Conservation (phyloP, 2,329 filamentous ascomycete species). For the Truncatella angustata region DNA sequence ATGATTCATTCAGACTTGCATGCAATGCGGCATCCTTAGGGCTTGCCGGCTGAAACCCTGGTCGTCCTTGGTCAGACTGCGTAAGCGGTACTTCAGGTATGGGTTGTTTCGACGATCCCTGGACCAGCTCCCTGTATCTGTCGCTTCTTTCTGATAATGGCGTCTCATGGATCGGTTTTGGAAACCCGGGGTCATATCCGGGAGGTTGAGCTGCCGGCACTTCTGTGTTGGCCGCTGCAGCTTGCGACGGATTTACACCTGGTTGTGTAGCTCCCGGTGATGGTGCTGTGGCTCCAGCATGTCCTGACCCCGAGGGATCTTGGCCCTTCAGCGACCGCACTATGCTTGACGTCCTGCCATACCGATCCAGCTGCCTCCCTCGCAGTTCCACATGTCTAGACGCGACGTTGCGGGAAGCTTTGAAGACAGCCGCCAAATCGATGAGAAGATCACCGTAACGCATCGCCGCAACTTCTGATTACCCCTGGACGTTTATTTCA, state of each 20-base stretch:
- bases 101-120: background rate
- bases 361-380: slow-evolving; percentile 51
- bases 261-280: background rate
- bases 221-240: background rate
- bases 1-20: background rate
- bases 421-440: slow-evolving; percentile 69
- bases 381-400: slow-evolving; percentile 60
- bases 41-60: background rate
- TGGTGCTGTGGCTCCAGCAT: background rate
- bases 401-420: slow-evolving; percentile 67
- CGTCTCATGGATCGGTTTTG: background rate
- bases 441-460: slow-evolving; percentile 63
- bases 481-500: slow-evolving; percentile 2
- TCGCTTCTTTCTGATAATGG: background rate
- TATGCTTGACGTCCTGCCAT: slow-evolving; percentile 45
- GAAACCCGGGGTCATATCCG: background rate
- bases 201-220: background rate
- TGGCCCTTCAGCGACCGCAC: slow-evolving; percentile 31
- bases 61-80: background rate
- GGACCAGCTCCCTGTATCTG: background rate
- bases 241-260: background rate
- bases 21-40: background rate
- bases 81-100: background rate
- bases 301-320: background rate
- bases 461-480: slow-evolving; percentile 36